These are phyloP conservation scores for Lentinus brumalis DNA, from an alignment of 768 basidiomycete species.

Conservation along the genomic window DNA sequence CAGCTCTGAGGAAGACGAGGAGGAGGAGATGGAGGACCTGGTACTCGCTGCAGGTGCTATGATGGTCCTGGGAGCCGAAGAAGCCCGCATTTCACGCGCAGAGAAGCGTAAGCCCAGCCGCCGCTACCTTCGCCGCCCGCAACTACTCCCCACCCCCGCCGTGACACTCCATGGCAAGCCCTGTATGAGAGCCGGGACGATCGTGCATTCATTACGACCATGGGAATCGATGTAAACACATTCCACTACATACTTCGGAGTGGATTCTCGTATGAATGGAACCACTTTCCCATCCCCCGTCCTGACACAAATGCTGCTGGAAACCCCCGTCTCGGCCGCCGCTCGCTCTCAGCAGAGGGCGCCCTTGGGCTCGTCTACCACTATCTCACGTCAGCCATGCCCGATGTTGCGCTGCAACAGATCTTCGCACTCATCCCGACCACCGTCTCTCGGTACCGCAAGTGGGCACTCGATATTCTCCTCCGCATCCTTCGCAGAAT, in stretches of 20 bases:
- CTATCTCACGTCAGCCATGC: slow-evolving; percentile 44
- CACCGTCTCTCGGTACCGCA: slow-evolving; percentile 38
- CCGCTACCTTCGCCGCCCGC: slow-evolving; percentile 32
- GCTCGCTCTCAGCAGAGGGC: slow-evolving; percentile 42
- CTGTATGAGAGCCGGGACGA: slow-evolving; percentile 36
- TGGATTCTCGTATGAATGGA: slow-evolving; percentile 33
- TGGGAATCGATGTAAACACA: slow-evolving; percentile 34
- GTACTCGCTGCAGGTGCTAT: neutral
- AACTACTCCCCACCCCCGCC: slow-evolving; percentile 39
- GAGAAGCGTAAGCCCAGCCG: slow-evolving; percentile 15
- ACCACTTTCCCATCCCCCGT: slow-evolving; percentile 30
- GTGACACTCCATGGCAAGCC: slow-evolving; percentile 39
- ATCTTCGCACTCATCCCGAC: slow-evolving; percentile 46
- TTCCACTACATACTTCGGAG: slow-evolving; percentile 36
- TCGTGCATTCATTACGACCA: slow-evolving; percentile 45
- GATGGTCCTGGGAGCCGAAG: neutral
- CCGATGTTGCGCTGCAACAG: slow-evolving; percentile 38
- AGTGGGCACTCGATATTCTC: slow-evolving; percentile 36
- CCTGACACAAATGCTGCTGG: slow-evolving; percentile 27
- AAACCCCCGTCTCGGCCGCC: slow-evolving; percentile 23
- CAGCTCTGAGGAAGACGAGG: neutral
- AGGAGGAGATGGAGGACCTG: neutral
- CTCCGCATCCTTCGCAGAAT: slow-evolving; percentile 32
- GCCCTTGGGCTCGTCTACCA: slow-evolving; percentile 45
- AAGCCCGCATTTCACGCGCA: neutral